Conservation (phyloP, 1,284 basidiomycete species). For the Malassezia psittaci region DNA sequence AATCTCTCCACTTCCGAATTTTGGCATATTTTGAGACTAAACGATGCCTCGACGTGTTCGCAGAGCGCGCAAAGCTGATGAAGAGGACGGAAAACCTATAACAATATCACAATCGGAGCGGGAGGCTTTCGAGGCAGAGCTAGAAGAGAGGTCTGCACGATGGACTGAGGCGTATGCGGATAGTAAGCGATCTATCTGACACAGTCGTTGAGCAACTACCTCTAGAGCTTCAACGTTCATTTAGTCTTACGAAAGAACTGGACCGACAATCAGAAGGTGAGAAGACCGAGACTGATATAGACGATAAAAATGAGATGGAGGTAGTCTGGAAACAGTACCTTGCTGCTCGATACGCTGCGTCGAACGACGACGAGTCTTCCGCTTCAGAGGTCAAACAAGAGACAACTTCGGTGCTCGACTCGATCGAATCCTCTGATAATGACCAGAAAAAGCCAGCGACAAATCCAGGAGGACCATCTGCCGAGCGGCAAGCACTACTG, state of each 20-base stretch:
- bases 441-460: background rate
- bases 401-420: background rate
- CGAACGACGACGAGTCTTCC: background rate
- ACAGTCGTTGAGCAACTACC: slow-evolving; percentile 75
- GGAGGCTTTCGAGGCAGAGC: slow-evolving; percentile 16
- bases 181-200: slow-evolving; percentile 9
- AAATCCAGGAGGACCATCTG: background rate
- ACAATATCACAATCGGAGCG: slow-evolving; percentile 2
- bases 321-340: slow-evolving; percentile 10
- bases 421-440: background rate
- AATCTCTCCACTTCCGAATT: background rate
- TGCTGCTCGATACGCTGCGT: background rate
- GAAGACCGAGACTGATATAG: background rate
- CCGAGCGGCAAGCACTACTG: background rate
- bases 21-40: background rate
- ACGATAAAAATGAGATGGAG: background rate
- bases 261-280: slow-evolving; percentile 50
- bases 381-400: background rate
- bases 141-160: slow-evolving; percentile 23
- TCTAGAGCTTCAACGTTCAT: slow-evolving; percentile 68
- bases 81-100: slow-evolving; percentile 5
- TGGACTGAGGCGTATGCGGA: slow-evolving; percentile 46
- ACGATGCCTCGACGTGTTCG: slow-evolving; percentile 5
- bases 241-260: slow-evolving; percentile 66
- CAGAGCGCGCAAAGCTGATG: background rate